These are phyloP conservation scores for Obba rivulosa DNA, from an alignment of 768 basidiomycete genomes.

Conservation along the genomic window DNA sequence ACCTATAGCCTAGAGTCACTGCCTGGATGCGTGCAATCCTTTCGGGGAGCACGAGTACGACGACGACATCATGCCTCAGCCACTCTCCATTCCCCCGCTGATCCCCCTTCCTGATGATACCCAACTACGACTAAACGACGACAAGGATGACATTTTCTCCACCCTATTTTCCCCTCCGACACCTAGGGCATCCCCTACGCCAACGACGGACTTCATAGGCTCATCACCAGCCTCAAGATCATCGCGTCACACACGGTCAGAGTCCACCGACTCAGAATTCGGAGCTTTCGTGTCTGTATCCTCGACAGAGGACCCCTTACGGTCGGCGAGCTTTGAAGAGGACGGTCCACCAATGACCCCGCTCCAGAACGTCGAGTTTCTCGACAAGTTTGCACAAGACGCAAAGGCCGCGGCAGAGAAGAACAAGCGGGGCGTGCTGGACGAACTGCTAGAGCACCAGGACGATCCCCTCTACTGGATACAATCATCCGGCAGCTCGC, in stretches of 20 bases:
- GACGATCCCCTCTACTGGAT: constrained; percentile 69
- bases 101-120: constrained; percentile 19
- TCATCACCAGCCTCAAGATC: neutral
- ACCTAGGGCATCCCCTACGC: constrained; percentile 25
- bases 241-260: constrained; percentile 10
- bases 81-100: constrained; percentile 19
- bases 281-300: constrained; percentile 59
- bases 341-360: constrained; percentile 11
- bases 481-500: neutral
- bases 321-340: neutral
- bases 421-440: constrained; percentile 48
- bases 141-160: constrained; percentile 28
- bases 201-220: constrained; percentile 4
- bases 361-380: constrained; percentile 38
- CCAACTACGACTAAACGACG: constrained; percentile 3
- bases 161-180: constrained; percentile 30
- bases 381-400: constrained; percentile 53
- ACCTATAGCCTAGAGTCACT: no score
- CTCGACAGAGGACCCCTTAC: constrained; percentile 46
- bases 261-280: constrained; percentile 44
- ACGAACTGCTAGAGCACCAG: constrained; percentile 61
- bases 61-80: neutral
- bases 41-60: no score
- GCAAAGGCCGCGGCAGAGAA: constrained; percentile 51
- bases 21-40: no score